Percentiles rank a stretch among this genome's conserved stretches.
phyloP scores from a whole-genome alignment of 2,329 filamentous ascomycete genomes.

The Rhynchosporium secalis region DNA sequence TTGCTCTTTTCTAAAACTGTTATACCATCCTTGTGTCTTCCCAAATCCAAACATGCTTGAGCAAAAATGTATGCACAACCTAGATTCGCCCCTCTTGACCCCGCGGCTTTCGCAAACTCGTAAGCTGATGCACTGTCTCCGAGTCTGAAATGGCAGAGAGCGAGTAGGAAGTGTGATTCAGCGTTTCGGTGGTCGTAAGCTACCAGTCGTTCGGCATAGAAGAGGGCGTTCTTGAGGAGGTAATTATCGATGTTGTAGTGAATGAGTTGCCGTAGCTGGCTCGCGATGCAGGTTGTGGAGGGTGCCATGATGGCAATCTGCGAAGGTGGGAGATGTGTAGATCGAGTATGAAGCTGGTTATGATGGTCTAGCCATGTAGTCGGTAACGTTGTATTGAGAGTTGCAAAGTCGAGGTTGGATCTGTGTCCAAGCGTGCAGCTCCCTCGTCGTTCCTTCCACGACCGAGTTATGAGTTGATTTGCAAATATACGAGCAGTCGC shows the following conservation, averaged over 20 bases:
- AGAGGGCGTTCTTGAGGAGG: constrained; percentile 84
- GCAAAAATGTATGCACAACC: constrained; percentile 92
- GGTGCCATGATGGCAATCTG: constrained; percentile 36
- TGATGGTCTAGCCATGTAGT: constrained; percentile 37
- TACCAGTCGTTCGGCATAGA: constrained; percentile 83
- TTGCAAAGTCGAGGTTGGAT: constrained; percentile 17
- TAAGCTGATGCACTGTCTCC: constrained; percentile 84
- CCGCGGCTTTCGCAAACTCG: constrained; percentile 73
- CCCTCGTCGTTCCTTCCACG: constrained; percentile 19
- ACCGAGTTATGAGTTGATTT: constrained; percentile 8
- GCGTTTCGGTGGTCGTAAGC: constrained; percentile 79
- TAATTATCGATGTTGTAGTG: constrained; percentile 84
- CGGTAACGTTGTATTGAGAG: constrained; percentile 21
- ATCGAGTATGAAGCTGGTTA: constrained; percentile 27
- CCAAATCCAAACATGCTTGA: constrained; percentile 79
- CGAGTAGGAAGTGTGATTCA: constrained; percentile 80
- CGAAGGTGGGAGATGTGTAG: constrained; percentile 22
- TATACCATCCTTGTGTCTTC: constrained; percentile 78
- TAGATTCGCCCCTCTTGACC: constrained; percentile 70
- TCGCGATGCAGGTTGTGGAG: constrained; percentile 35
- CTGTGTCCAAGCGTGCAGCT: constrained; percentile 21
- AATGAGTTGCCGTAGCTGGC: constrained; percentile 56
- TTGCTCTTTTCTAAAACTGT: constrained; percentile 80
- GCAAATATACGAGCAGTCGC: constrained; percentile 23
- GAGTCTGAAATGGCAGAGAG: constrained; percentile 80